These are phyloP conservation scores for Aureobasidium sp. DNA, from an alignment of 2,329 filamentous ascomycete genomes.

Conservation along the genomic window DNA sequence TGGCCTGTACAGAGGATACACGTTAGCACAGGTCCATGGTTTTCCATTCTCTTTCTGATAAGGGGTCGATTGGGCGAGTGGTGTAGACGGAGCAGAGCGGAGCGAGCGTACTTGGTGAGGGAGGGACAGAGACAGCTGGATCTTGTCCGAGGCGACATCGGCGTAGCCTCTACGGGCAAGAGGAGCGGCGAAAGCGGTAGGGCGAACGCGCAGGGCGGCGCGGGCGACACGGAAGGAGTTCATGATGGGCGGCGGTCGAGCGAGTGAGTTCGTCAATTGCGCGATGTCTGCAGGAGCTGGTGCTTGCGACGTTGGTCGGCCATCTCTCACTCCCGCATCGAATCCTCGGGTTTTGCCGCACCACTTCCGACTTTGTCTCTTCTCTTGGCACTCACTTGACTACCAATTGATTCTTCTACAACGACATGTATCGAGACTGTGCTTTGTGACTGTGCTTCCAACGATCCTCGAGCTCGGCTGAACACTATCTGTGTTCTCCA, in stretches of 20 bases:
- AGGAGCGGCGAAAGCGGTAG: slow-evolving; percentile 60
- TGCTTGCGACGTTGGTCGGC: slow-evolving; percentile 11
- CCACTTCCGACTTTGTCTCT: slow-evolving; percentile 2
- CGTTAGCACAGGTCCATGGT: slow-evolving; percentile 19
- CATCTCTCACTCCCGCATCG: slow-evolving; percentile 9
- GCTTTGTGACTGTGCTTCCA: background rate
- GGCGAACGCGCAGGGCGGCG: slow-evolving; percentile 75
- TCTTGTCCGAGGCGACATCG: slow-evolving; percentile 51
- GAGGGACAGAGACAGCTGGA: slow-evolving; percentile 95
- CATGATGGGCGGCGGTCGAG: slow-evolving; percentile 50
- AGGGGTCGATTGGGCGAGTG: background rate
- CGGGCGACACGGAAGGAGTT: slow-evolving; percentile 90
- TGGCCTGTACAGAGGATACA: slow-evolving; percentile 40
- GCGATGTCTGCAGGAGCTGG: background rate
- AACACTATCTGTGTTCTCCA: background rate
- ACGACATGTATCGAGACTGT: background rate
- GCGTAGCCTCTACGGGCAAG: slow-evolving; percentile 78
- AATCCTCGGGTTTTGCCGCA: slow-evolving; percentile 7
- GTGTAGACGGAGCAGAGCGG: background rate
- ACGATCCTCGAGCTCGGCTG: background rate
- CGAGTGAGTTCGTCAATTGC: slow-evolving; percentile 12
- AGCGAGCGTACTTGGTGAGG: slow-evolving; percentile 82
- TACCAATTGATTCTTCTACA: background rate
- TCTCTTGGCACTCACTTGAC: background rate
- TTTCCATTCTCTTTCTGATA: background rate